Evolutionary conservation across 495 filamentous ascomycete species (phyloP).

Genomic region (Xylaria bambusicola): DNA sequence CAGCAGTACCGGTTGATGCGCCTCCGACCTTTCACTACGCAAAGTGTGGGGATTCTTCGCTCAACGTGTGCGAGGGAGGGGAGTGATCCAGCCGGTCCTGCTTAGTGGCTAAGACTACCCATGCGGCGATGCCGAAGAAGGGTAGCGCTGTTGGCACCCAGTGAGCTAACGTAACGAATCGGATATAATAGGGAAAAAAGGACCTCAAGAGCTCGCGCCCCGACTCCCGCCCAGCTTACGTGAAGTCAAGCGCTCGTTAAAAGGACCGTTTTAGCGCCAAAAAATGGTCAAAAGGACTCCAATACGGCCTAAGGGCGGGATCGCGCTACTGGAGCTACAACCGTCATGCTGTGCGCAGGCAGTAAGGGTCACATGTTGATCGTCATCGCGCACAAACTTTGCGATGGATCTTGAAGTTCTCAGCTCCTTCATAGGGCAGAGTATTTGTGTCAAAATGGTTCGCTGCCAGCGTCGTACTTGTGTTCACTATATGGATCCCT

Average conservation of each 20-base stretch:
- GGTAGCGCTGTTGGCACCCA: background rate
- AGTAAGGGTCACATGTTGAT: too few species aligned
- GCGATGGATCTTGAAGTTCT: background rate
- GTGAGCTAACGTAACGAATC: background rate
- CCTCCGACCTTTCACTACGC: slow-evolving; percentile 5
- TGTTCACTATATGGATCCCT: background rate
- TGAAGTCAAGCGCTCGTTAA: too few species aligned
- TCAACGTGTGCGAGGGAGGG: background rate
- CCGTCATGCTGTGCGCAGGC: too few species aligned
- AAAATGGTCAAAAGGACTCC: too few species aligned
- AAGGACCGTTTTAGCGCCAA: too few species aligned
- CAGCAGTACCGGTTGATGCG: background rate
- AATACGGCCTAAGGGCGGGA: too few species aligned
- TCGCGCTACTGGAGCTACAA: too few species aligned
- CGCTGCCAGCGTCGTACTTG: background rate
- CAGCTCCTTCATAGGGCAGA: background rate
- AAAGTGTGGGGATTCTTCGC: background rate
- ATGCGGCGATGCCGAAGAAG: background rate
- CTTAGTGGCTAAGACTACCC: slow-evolving; percentile 2
- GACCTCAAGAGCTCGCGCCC: too few species aligned
- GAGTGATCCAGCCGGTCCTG: background rate
- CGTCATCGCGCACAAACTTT: too few species aligned
- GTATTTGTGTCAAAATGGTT: background rate
- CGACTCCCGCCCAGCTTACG: too few species aligned
- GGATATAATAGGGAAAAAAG: slow-evolving; percentile 1